phyloP scores from a whole-genome alignment of 1,284 basidiomycete species.

The Trametes pubescens region DNA sequence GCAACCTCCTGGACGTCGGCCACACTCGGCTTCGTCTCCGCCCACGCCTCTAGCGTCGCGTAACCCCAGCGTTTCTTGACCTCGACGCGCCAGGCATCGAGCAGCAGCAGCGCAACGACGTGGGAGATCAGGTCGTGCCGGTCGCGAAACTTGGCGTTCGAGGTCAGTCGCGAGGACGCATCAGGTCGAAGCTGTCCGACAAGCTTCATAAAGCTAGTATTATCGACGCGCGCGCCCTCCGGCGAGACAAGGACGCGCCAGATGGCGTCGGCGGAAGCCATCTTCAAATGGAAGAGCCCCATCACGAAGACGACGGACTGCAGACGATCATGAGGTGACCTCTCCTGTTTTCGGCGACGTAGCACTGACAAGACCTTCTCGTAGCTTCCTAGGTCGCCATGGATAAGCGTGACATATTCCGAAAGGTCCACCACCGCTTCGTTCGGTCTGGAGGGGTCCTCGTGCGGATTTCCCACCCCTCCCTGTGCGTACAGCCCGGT shows the following conservation, averaged over 20 bases:
- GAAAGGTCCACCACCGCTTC: background rate
- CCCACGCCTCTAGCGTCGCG: slow-evolving; percentile 33
- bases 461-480: slow-evolving; percentile 37
- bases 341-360: slow-evolving; percentile 32
- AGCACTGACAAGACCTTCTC: slow-evolving; percentile 26
- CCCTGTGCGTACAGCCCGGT: slow-evolving; percentile 38
- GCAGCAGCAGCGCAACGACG: slow-evolving; percentile 28
- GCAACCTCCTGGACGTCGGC: slow-evolving; percentile 32
- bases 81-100: slow-evolving; percentile 38
- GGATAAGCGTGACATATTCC: slow-evolving; percentile 19
- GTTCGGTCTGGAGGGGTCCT: background rate
- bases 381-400: slow-evolving; percentile 28
- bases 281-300: slow-evolving; percentile 50
- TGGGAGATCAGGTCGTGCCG: slow-evolving; percentile 48
- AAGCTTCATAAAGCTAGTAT: slow-evolving; percentile 20
- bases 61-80: background rate
- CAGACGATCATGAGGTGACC: slow-evolving; percentile 27
- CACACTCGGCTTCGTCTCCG: slow-evolving; percentile 35
- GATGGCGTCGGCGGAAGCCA: slow-evolving; percentile 48
- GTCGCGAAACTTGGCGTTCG: slow-evolving; percentile 42
- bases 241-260: slow-evolving; percentile 43
- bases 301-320: slow-evolving; percentile 43
- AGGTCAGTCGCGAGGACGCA: slow-evolving; percentile 41
- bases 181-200: slow-evolving; percentile 37
- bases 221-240: slow-evolving; percentile 27